A percentile compares a stretch with the other conserved stretches of the same genome.
These are phyloP conservation scores for Trypanosoma cruzi DNA, from an alignment of 208 protist genomes.

Conservation along the genomic window DNA sequence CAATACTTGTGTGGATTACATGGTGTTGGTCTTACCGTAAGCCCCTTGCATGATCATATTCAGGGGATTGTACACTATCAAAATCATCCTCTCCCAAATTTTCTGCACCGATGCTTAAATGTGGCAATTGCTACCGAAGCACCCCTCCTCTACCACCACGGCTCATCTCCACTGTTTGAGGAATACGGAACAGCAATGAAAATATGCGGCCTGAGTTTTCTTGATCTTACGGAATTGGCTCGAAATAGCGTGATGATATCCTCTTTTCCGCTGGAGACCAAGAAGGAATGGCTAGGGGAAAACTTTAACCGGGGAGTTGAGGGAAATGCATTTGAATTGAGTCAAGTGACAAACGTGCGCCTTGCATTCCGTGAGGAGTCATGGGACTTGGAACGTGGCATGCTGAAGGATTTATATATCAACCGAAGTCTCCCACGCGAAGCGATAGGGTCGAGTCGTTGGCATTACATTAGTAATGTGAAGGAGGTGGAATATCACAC, in stretches of 20 bases:
- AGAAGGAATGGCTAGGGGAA: slow-evolving; percentile 74
- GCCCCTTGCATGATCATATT: too few species aligned
- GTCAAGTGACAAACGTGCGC: slow-evolving; percentile 66
- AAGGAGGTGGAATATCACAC: too few species aligned
- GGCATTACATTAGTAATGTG: slow-evolving; percentile 12
- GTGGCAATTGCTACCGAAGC: slow-evolving; percentile 96
- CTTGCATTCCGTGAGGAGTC: slow-evolving; percentile 71
- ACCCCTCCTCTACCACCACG: slow-evolving; percentile 96
- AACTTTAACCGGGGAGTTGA: slow-evolving; percentile 52
- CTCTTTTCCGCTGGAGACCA: slow-evolving; percentile 59
- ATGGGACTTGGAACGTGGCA: slow-evolving; percentile 63
- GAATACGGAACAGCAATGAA: slow-evolving; percentile 84
- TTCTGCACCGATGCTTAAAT: slow-evolving; percentile 95
- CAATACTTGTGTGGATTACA: too few species aligned
- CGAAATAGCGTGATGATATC: slow-evolving; percentile 87
- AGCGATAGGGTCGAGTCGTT: neutral
- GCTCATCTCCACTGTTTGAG: slow-evolving; percentile 79
- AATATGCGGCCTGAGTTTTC: slow-evolving; percentile 65
- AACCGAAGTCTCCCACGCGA: too few species aligned
- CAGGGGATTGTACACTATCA: too few species aligned
- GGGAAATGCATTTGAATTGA: slow-evolving; percentile 64
- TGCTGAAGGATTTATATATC: slow-evolving; percentile 23
- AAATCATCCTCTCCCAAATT: too few species aligned
- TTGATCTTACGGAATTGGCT: slow-evolving; percentile 87
- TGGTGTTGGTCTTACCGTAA: too few species aligned